These are phyloP conservation scores for Tetrapisispora namnaoensis DNA, from an alignment of 805 yeast species.

Conservation along the genomic window DNA sequence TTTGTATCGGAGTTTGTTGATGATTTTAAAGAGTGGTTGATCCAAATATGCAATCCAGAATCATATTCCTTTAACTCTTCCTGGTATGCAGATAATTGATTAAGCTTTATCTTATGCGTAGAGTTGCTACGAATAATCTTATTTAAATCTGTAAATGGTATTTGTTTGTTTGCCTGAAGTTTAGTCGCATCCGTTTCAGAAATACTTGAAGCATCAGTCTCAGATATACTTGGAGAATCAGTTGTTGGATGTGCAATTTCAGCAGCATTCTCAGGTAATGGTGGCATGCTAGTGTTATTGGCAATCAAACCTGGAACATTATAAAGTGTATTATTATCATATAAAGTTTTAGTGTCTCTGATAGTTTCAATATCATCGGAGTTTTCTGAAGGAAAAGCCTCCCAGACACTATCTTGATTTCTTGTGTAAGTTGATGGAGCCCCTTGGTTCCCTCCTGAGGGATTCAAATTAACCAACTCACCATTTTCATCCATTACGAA, in stretches of 20 bases:
- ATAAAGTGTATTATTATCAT: constrained; percentile 28
- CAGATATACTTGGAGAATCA: neutral
- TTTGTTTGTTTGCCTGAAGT: constrained; percentile 30
- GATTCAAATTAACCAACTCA: constrained; percentile 24
- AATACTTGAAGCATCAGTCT: neutral
- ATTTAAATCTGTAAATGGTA: constrained; percentile 35
- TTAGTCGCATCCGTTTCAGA: constrained; percentile 10
- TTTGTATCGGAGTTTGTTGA: constrained; percentile 24
- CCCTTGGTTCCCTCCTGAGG: constrained; percentile 21
- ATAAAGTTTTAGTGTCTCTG: constrained; percentile 27
- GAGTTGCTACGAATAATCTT: constrained; percentile 28
- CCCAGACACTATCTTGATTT: constrained; percentile 29
- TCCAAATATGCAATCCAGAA: constrained; percentile 52
- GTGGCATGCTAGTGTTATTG: constrained; percentile 23
- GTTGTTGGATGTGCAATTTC: neutral
- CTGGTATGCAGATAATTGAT: constrained; percentile 22
- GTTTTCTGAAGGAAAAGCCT: constrained; percentile 27
- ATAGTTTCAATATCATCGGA: constrained; percentile 24
- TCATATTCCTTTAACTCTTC: constrained; percentile 37
- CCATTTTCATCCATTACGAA: constrained; percentile 28
- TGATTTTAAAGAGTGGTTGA: constrained; percentile 29
- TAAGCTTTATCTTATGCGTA: constrained; percentile 17
- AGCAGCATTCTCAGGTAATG: constrained; percentile 20
- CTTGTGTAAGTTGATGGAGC: constrained; percentile 21
- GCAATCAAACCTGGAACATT: constrained; percentile 29